Base-by-base conservation (phyloP, 495 filamentous ascomycete genomes). In the Eremomyces bilateralis region DNA sequence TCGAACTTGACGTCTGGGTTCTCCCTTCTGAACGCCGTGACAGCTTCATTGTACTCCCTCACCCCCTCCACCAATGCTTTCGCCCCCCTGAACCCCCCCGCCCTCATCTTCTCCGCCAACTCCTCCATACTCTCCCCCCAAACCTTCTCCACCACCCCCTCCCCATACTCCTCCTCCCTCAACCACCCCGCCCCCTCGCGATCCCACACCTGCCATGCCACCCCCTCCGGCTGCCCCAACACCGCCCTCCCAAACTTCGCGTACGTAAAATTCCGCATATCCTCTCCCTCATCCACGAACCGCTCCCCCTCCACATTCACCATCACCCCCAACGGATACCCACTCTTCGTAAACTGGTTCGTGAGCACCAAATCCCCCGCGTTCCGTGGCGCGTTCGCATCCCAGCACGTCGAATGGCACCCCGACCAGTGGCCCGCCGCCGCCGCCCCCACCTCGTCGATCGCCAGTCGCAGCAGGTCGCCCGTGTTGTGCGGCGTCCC, bases 141-240 rank as follows among this genome's bases (percentile, higher is more conserved):
- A 10, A 76, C 54, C 31, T 59, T 63, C 30, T 54, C 40, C 15
- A 66, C 63, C 5, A 65, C 36, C 35, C 69, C 68, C 11, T 55
- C 53, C 2, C 60, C 46, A 42, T 74, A 75, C 45, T 75, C 69
- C 42, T 74, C 70, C 4, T 37, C 27, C 3, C 69, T 51, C 10
- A 75, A 46, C 59, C 61, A 65, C 1, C 36, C 38, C 8, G 43
- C 58, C 5, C 50, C 60, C 21, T 55, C 31, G 0, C 54, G 43
- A 47, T 74, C 71, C 69, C 69, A 76, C 2, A 75, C 42, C 45
- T 76, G 70, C 41, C 70, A 74, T 2, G 64, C 71, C 20, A 62
- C 40, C 15, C 65, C 59, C 4, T 55, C 55, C 2, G 65, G 63
- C 41, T 74, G 71, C 13, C 53, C 44, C 6, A 71, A 42, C 17